Percentiles rank a stretch among this genome's conserved stretches.
Conservation (phyloP, 2,329 filamentous ascomycete genomes). For the Xylariaceae sp. region DNA sequence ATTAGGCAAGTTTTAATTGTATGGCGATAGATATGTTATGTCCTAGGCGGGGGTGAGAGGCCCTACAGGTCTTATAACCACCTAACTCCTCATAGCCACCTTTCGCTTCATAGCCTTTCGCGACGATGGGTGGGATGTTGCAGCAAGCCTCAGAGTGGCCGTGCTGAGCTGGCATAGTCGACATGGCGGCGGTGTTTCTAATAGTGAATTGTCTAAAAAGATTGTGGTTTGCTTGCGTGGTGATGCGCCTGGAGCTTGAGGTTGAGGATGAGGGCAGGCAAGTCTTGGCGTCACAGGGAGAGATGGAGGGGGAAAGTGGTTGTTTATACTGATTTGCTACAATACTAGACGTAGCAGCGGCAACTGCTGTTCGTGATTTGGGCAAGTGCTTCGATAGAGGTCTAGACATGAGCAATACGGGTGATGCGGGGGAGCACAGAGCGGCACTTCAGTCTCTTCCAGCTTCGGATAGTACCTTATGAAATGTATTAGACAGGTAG, state of each 20-base stretch:
- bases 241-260: slow-evolving; percentile 21
- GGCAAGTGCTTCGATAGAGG: slow-evolving; percentile 17
- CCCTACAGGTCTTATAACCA: slow-evolving; percentile 59
- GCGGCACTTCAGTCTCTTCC: too few species aligned
- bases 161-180: slow-evolving; percentile 56
- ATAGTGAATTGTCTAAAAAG: slow-evolving; percentile 16
- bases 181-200: slow-evolving; percentile 46
- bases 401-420: too few species aligned
- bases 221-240: slow-evolving; percentile 14
- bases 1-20: not conserved
- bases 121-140: slow-evolving; percentile 63
- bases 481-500: too few species aligned
- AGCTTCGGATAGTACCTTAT: too few species aligned
- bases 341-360: slow-evolving; percentile 25
- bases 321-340: slow-evolving; percentile 20
- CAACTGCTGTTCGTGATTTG: slow-evolving; percentile 15
- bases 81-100: slow-evolving; percentile 63
- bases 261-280: slow-evolving; percentile 13
- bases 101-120: slow-evolving; percentile 59
- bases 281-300: slow-evolving; percentile 14
- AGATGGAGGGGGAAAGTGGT: slow-evolving; percentile 19
- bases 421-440: too few species aligned
- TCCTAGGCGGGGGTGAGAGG: not conserved
- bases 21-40: not conserved
- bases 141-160: slow-evolving; percentile 63